phyloP scores from a whole-genome alignment of 176 grass and related monocot species.

The Oryza glaberrima region DNA sequence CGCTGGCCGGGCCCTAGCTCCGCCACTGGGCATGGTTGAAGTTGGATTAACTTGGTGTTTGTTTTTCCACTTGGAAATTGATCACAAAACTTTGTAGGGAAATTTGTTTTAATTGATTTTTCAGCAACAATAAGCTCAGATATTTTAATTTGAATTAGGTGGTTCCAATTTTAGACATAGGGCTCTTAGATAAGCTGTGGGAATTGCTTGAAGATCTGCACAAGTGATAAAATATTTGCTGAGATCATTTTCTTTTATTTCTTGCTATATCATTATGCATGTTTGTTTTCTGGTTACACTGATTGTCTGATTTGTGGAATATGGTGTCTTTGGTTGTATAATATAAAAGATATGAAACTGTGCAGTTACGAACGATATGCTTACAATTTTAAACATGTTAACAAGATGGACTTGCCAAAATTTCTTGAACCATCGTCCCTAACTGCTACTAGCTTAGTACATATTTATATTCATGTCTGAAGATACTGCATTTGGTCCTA shows the following conservation, averaged over 20 bases:
- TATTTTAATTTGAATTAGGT: constrained; percentile 13
- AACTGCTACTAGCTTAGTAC: neutral
- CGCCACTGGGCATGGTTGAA: neutral
- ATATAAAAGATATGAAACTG: neutral
- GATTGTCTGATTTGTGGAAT: neutral
- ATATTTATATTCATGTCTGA: neutral
- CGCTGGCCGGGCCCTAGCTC: too few relatives aligned
- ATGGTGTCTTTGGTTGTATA: neutral
- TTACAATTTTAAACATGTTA: neutral
- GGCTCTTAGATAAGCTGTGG: neutral
- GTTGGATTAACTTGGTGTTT: neutral
- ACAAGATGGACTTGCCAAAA: constrained; percentile 1
- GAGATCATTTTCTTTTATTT: constrained; percentile 17
- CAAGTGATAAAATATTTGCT: neutral
- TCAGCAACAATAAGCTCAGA: neutral
- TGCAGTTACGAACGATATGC: neutral
- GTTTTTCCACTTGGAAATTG: neutral
- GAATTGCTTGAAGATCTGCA: constrained; percentile 12
- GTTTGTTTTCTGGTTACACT: constrained; percentile 17
- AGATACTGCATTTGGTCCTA: neutral
- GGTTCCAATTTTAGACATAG: constrained; percentile 26
- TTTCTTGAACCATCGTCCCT: neutral
- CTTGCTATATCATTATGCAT: constrained; percentile 12
- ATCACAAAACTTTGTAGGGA: neutral
- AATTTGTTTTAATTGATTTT: constrained; percentile 22